Conservation (phyloP, 225 moss, liverwort and hornwort species). For the Bryoerythrophyllum caledonicum region DNA sequence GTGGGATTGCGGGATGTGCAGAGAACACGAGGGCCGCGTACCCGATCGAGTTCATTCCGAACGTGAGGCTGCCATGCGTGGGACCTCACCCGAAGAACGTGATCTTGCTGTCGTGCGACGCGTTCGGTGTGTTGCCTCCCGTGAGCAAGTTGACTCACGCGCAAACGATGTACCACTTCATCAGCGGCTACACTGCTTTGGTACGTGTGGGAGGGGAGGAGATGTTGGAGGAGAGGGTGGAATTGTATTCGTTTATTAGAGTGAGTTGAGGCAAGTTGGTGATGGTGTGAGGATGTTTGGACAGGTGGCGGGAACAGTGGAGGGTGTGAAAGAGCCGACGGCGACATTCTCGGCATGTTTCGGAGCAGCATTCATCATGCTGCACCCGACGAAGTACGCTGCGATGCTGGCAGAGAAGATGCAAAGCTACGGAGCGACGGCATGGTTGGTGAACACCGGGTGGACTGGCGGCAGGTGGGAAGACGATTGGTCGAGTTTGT, state of each 20-base stretch:
- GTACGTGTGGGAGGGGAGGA: constrained; percentile 40
- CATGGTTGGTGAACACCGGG: constrained; percentile 96
- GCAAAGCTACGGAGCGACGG: constrained; percentile 74
- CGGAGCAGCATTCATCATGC: constrained; percentile 98
- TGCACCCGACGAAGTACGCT: constrained; percentile 95
- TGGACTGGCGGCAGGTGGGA: constrained; percentile 91
- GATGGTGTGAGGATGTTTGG: no score
- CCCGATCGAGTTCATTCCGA: constrained; percentile 96
- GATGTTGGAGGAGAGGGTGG: no score
- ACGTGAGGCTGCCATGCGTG: constrained; percentile 88
- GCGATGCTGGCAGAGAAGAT: constrained; percentile 97
- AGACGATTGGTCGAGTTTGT: not conserved
- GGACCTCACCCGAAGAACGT: constrained; percentile 98
- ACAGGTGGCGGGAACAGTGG: constrained; percentile 98
- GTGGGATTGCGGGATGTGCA: constrained; percentile 31
- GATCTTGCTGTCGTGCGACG: constrained; percentile 92
- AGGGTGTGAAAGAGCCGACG: constrained; percentile 91
- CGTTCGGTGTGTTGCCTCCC: constrained; percentile 93
- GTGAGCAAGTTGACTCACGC: constrained; percentile 92
- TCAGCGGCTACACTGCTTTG: constrained; percentile 97
- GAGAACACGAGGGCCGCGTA: constrained; percentile 98
- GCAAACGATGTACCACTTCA: constrained; percentile 99
- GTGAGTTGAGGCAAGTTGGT: no score
- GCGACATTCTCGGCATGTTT: constrained; percentile 98
- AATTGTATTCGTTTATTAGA: no score